These are phyloP conservation scores for Corchorus olitorius DNA, from an alignment of 345 rosid species.

Conservation along the genomic window DNA sequence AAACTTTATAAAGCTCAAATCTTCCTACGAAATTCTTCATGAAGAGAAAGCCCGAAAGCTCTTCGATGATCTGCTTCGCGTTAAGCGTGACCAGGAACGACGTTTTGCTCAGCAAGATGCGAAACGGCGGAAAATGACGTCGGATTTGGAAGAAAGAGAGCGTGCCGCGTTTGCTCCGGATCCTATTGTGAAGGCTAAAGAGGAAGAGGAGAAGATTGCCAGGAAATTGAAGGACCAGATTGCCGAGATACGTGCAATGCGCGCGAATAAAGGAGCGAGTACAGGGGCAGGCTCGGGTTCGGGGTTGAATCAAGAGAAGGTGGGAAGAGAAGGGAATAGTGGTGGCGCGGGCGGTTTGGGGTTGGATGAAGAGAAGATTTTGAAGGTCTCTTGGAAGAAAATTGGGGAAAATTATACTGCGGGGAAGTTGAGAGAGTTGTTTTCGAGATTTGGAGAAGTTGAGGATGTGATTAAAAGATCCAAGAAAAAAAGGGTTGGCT, in stretches of 20 bases:
- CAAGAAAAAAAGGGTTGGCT: slow-evolving; percentile 77
- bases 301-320: slow-evolving; percentile 33
- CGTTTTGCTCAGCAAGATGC: slow-evolving; percentile 61
- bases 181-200: slow-evolving; percentile 39
- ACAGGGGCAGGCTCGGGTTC: slow-evolving; percentile 14
- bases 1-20: slow-evolving; percentile 72
- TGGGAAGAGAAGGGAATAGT: background rate
- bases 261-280: slow-evolving; percentile 42
- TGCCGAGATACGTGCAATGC: slow-evolving; percentile 69
- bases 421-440: slow-evolving; percentile 60
- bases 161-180: slow-evolving; percentile 65
- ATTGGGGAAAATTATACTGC: slow-evolving; percentile 63
- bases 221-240: slow-evolving; percentile 79
- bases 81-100: slow-evolving; percentile 64
- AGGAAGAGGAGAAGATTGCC: slow-evolving; percentile 68
- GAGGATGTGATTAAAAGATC: slow-evolving; percentile 75
- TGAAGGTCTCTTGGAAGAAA: slow-evolving; percentile 83
- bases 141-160: slow-evolving; percentile 86
- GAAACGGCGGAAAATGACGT: slow-evolving; percentile 73
- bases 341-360: slow-evolving; percentile 30
- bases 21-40: slow-evolving; percentile 75
- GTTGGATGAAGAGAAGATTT: slow-evolving; percentile 60
- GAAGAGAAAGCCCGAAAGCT: slow-evolving; percentile 85
- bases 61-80: slow-evolving; percentile 76
- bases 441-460: slow-evolving; percentile 74